Percentiles rank a stretch among this genome's conserved stretches.
Conservation (phyloP, 768 basidiomycete species). For the Lactifluus subvellereus region DNA sequence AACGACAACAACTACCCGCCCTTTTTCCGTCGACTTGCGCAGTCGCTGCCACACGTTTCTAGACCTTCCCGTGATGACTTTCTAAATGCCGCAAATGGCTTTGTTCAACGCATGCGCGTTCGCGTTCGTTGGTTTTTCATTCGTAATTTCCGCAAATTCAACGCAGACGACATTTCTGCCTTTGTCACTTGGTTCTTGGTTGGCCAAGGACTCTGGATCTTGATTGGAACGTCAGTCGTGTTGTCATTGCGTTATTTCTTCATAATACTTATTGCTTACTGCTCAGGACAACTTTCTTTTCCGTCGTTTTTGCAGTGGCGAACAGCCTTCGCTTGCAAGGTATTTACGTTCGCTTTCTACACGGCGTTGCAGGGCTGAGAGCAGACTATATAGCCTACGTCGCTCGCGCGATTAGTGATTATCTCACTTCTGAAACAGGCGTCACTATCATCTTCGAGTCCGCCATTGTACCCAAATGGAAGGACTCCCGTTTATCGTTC, state of each 20-base stretch:
- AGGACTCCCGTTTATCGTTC: slow-evolving; percentile 92
- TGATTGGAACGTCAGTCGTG: slow-evolving; percentile 79
- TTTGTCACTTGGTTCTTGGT: slow-evolving; percentile 95
- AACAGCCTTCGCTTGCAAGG: slow-evolving; percentile 86
- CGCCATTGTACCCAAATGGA: slow-evolving; percentile 97
- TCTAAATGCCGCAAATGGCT: slow-evolving; percentile 77
- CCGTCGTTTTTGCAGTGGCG: slow-evolving; percentile 81
- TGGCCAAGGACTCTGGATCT: slow-evolving; percentile 93
- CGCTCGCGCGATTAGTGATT: slow-evolving; percentile 84
- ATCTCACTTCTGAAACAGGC: slow-evolving; percentile 89
- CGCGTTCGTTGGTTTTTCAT: slow-evolving; percentile 99
- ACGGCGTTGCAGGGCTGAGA: background rate
- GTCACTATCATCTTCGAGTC: slow-evolving; percentile 95
- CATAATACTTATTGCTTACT: slow-evolving; percentile 1
- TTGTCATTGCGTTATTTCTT: background rate
- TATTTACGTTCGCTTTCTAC: slow-evolving; percentile 27
- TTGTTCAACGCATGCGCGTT: slow-evolving; percentile 83
- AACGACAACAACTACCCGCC: slow-evolving; percentile 65
- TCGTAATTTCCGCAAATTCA: slow-evolving; percentile 88
- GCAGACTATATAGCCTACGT: slow-evolving; percentile 54
- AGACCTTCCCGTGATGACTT: slow-evolving; percentile 88
- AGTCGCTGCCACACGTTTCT: slow-evolving; percentile 68
- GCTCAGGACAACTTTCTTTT: slow-evolving; percentile 87
- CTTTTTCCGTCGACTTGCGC: slow-evolving; percentile 75
- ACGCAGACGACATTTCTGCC: slow-evolving; percentile 94